These are phyloP conservation scores for Panicum virgatum DNA, from an alignment of 202 grass and related monocot genomes.

Conservation along the genomic window DNA sequence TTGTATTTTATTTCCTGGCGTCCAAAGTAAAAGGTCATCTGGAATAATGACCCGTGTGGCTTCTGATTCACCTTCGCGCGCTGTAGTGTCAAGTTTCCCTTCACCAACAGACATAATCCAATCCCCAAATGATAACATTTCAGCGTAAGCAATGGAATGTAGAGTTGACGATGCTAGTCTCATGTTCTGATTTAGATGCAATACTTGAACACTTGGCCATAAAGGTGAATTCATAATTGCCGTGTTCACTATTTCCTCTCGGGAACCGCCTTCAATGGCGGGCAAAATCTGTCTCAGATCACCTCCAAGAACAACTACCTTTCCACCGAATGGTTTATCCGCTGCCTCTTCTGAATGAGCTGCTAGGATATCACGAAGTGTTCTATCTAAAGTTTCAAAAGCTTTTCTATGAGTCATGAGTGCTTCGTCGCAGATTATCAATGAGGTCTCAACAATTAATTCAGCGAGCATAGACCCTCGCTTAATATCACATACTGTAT, in stretches of 20 bases:
- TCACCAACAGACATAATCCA: background rate
- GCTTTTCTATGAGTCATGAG: background rate
- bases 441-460: background rate
- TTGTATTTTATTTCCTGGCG: too few species aligned
- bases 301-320: background rate
- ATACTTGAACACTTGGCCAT: background rate
- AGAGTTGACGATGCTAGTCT: background rate
- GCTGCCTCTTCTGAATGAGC: rapidly evolving
- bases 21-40: too few species aligned
- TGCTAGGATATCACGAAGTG: background rate
- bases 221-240: background rate
- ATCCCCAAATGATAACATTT: background rate
- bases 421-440: background rate
- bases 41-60: background rate
- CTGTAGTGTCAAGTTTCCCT: background rate
- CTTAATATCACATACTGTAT: background rate
- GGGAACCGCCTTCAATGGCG: background rate
- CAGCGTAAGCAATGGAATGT: too few species aligned
- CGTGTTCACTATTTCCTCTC: background rate
- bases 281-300: background rate
- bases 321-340: background rate
- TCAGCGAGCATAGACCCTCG: background rate
- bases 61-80: background rate
- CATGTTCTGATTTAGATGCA: background rate
- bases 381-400: background rate